These are phyloP conservation scores for Claviceps citrina DNA, from an alignment of 2,329 filamentous ascomycete species.

Conservation along the genomic window DNA sequence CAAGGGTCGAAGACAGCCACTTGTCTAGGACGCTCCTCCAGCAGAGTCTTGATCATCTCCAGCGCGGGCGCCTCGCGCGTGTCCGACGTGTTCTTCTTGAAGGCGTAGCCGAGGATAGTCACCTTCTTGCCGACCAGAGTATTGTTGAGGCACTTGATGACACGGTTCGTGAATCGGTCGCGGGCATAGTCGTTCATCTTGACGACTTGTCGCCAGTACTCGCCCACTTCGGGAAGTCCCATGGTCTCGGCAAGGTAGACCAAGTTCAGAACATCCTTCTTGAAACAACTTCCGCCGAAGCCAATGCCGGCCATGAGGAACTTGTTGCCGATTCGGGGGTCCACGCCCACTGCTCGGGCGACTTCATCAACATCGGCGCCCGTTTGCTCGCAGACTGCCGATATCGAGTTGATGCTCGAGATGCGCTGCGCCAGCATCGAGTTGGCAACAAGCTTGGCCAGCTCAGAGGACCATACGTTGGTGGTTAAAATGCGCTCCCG, in stretches of 20 bases:
- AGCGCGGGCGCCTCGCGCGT: constrained; percentile 57
- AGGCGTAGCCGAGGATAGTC: constrained; percentile 58
- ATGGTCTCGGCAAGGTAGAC: constrained; percentile 59
- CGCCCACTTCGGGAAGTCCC: constrained; percentile 53
- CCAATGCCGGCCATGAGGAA: constrained; percentile 63
- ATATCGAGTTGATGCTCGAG: constrained; percentile 66
- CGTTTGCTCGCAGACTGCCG: constrained; percentile 63
- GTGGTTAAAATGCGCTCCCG: constrained; percentile 51
- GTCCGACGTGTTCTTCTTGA: constrained; percentile 67
- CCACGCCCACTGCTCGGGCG: constrained; percentile 49
- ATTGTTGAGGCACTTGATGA: constrained; percentile 52
- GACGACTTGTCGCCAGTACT: constrained; percentile 62
- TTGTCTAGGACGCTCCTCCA: constrained; percentile 47
- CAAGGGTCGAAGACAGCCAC: constrained; percentile 56
- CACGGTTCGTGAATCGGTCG: constrained; percentile 49
- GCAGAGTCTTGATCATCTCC: constrained; percentile 48
- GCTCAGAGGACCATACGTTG: constrained; percentile 63
- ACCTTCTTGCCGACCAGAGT: constrained; percentile 57
- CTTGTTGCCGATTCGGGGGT: constrained; percentile 55
- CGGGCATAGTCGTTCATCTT: constrained; percentile 65
- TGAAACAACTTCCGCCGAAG: constrained; percentile 70
- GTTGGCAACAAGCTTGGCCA: constrained; percentile 66
- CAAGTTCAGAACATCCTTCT: constrained; percentile 62
- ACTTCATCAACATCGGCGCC: constrained; percentile 65
- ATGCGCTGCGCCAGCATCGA: constrained; percentile 69